Evolutionary conservation across 805 yeast genomes (phyloP).

Genomic region (Kurtzmaniella cleridarum): DNA sequence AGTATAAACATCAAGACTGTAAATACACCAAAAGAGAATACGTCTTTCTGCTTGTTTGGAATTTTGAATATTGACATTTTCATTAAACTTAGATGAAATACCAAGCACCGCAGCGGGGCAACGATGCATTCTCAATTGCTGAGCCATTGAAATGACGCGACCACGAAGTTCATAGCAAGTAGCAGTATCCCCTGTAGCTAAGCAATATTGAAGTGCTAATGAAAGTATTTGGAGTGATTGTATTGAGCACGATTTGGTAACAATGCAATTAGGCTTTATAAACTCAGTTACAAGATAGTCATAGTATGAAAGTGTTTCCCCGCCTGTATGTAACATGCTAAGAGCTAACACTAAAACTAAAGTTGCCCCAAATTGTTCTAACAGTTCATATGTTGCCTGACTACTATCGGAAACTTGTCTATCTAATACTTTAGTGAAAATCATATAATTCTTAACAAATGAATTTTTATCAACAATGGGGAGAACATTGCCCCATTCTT

Average conservation of each 20-base stretch:
- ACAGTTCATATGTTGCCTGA: slow-evolving; percentile 20
- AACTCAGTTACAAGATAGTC: slow-evolving; percentile 60
- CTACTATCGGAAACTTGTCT: slow-evolving; percentile 5
- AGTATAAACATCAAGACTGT: slow-evolving; percentile 68
- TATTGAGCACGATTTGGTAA: slow-evolving; percentile 54
- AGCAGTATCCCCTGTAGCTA: slow-evolving; percentile 67
- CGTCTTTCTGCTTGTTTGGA: slow-evolving; percentile 80
- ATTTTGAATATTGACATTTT: slow-evolving; percentile 41
- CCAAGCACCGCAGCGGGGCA: slow-evolving; percentile 85
- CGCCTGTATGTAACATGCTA: slow-evolving; percentile 36
- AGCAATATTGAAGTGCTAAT: slow-evolving; percentile 63
- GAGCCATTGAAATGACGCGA: slow-evolving; percentile 74
- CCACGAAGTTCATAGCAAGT: slow-evolving; percentile 76
- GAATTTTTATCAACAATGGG: slow-evolving; percentile 67
- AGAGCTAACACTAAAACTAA: slow-evolving; percentile 45
- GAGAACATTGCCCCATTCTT: slow-evolving; percentile 67
- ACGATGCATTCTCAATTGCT: slow-evolving; percentile 76
- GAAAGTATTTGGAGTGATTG: slow-evolving; percentile 66
- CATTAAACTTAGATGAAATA: slow-evolving; percentile 19
- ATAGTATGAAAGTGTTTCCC: slow-evolving; percentile 38
- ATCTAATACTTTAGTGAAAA: slow-evolving; percentile 43
- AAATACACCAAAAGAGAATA: slow-evolving; percentile 79
- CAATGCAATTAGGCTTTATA: slow-evolving; percentile 51
- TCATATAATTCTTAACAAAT: slow-evolving; percentile 57
- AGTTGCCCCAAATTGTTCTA: slow-evolving; percentile 54